Evolutionary conservation across 2,329 filamentous ascomycete genomes (phyloP).

Genomic region (Escovopsis sp.): DNA sequence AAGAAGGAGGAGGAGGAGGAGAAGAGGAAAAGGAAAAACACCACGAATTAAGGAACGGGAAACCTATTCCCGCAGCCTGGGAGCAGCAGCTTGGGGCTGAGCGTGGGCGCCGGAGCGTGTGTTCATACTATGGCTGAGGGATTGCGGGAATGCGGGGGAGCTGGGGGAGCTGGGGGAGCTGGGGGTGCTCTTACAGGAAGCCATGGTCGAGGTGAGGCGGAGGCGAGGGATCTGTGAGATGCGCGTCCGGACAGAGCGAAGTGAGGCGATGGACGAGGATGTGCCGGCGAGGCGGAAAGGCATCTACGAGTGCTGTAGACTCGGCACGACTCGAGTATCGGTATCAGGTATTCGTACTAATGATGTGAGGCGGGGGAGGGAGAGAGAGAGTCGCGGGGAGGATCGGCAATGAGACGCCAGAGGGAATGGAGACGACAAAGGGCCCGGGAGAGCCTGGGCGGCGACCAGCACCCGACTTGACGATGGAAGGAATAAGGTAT

Average conservation of each 20-base stretch:
- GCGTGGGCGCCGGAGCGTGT: too few species aligned
- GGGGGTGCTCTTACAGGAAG: constrained; percentile 7
- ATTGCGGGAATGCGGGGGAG: not conserved
- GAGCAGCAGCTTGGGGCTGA: too few species aligned
- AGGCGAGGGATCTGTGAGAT: not conserved
- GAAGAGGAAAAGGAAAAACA: too few species aligned
- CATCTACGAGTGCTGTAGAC: not conserved
- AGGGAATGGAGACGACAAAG: not conserved
- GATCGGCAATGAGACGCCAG: not conserved
- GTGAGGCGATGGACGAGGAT: constrained; percentile 3
- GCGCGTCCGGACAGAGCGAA: not conserved
- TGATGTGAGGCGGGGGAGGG: too few species aligned
- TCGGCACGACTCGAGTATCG: too few species aligned
- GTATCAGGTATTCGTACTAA: too few species aligned
- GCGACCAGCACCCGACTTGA: not conserved
- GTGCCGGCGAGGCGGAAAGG: constrained; percentile 6
- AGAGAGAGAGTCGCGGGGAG: too few species aligned
- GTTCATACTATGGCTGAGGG: too few species aligned
- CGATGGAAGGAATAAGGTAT: not conserved
- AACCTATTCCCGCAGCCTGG: too few species aligned
- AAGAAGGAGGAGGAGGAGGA: too few species aligned
- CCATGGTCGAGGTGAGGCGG: constrained; percentile 9
- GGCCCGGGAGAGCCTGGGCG: not conserved
- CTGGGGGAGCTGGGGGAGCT: not conserved
- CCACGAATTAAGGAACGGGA: too few species aligned